Evolutionary conservation across 1,139 yeast species (phyloP).

Genomic region (Debaryomycetaceae sp.): DNA sequence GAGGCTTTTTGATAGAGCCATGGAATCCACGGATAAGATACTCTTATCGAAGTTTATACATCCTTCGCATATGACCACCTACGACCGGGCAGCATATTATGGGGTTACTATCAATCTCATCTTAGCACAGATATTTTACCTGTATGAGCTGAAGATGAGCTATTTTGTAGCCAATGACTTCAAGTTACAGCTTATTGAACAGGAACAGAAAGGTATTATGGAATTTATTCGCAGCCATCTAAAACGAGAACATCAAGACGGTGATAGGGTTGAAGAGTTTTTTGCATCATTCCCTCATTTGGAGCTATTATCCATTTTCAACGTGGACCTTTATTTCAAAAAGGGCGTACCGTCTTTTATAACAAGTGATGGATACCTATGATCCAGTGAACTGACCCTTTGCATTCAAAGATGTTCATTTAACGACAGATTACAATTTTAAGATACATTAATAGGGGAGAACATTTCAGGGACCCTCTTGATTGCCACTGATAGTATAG

Average conservation of each 20-base stretch:
- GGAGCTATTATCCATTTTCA: neutral
- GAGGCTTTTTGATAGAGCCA: conserved; percentile 11
- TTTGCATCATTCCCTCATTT: conserved; percentile 1
- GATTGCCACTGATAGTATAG: too few relatives aligned
- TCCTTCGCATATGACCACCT: conserved; percentile 8
- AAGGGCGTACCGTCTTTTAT: neutral
- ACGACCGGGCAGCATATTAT: conserved; percentile 17
- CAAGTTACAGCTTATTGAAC: conserved; percentile 8
- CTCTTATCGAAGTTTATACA: conserved; percentile 3
- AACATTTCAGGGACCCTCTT: too few relatives aligned
- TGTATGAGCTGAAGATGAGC: neutral
- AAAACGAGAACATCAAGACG: neutral
- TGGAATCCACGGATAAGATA: conserved; percentile 9
- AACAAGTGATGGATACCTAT: neutral
- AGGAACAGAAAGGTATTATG: neutral
- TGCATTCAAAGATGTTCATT: too few relatives aligned
- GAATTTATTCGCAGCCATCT: neutral
- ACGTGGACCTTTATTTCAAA: conserved; percentile 2
- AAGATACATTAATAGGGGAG: too few relatives aligned
- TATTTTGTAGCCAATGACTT: conserved; percentile 11
- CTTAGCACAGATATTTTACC: neutral
- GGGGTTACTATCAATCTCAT: conserved; percentile 2
- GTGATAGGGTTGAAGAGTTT: neutral
- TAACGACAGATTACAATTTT: too few relatives aligned
- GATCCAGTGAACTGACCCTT: too few relatives aligned